phyloP scores from a whole-genome alignment of 2,329 filamentous ascomycete species.

The Fusarium sp. region DNA sequence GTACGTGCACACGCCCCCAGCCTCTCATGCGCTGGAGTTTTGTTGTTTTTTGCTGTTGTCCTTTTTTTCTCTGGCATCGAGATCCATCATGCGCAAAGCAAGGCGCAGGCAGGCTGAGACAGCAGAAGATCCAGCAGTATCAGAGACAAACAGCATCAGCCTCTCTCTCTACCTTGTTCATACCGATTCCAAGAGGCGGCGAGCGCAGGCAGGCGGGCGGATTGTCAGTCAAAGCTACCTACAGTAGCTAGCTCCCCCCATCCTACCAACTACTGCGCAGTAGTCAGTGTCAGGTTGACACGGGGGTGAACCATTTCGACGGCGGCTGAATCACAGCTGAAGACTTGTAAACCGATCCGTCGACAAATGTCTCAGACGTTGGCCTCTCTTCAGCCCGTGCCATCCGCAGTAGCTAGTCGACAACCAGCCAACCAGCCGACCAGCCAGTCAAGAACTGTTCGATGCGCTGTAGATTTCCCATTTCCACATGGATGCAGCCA shows the following conservation, averaged over 20 bases:
- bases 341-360: background rate
- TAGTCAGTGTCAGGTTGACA: background rate
- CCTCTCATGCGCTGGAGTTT: background rate
- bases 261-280: background rate
- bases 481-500: background rate
- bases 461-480: conserved; percentile 2
- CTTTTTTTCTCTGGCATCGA: background rate
- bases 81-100: background rate
- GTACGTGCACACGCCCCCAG: background rate
- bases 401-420: background rate
- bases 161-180: background rate
- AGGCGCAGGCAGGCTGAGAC: background rate
- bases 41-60: background rate
- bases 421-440: background rate
- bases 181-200: background rate
- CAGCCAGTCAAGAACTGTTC: background rate
- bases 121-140: background rate
- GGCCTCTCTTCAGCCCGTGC: background rate
- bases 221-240: background rate
- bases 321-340: background rate
- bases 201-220: background rate
- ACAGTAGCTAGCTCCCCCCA: background rate
- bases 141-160: background rate
- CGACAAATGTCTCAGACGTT: background rate
- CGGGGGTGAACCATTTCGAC: background rate